A percentile compares a stretch with the other conserved stretches of the same genome.
Evolutionary conservation across 768 basidiomycete genomes (phyloP).

Genomic region (Atractiella rhizophila): DNA sequence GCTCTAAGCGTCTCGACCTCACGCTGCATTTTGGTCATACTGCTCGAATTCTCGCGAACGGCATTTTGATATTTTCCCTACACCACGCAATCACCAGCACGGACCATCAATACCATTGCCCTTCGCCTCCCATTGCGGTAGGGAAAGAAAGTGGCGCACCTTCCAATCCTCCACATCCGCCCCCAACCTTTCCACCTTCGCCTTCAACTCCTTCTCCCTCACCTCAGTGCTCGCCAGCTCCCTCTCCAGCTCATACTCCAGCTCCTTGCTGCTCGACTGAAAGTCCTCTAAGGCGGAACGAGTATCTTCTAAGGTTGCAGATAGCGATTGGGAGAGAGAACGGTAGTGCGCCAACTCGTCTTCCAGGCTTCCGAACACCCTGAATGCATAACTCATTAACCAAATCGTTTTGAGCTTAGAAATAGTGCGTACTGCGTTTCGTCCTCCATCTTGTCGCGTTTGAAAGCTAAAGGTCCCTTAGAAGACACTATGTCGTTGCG

Average conservation of each 20-base stretch:
- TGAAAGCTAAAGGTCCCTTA: too few relatives aligned
- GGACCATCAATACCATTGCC: too few relatives aligned
- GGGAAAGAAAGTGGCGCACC: conserved; percentile 27
- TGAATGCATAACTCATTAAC: too few relatives aligned
- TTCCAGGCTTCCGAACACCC: too few relatives aligned
- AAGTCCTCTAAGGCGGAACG: conserved; percentile 66
- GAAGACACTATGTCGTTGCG: too few relatives aligned
- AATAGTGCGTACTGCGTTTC: too few relatives aligned
- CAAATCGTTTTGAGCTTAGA: too few relatives aligned
- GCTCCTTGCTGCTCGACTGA: conserved; percentile 60
- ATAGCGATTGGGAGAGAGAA: too few relatives aligned
- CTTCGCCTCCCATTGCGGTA: background rate
- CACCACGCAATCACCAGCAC: background rate
- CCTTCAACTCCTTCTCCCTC: conserved; percentile 31
- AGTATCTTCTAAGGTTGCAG: conserved; percentile 58
- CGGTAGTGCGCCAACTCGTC: too few relatives aligned
- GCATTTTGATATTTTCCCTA: conserved; percentile 22
- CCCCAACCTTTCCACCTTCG: conserved; percentile 36
- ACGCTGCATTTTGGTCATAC: conserved; percentile 67
- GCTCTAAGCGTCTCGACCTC: conserved; percentile 62
- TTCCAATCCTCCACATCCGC: conserved; percentile 76
- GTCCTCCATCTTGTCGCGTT: too few relatives aligned
- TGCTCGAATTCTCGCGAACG: conserved; percentile 44
- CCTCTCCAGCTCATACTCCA: conserved; percentile 75
- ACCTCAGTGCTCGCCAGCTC: conserved; percentile 73